Evolutionary conservation across 768 basidiomycete genomes (phyloP).

Genomic region (Obba rivulosa): DNA sequence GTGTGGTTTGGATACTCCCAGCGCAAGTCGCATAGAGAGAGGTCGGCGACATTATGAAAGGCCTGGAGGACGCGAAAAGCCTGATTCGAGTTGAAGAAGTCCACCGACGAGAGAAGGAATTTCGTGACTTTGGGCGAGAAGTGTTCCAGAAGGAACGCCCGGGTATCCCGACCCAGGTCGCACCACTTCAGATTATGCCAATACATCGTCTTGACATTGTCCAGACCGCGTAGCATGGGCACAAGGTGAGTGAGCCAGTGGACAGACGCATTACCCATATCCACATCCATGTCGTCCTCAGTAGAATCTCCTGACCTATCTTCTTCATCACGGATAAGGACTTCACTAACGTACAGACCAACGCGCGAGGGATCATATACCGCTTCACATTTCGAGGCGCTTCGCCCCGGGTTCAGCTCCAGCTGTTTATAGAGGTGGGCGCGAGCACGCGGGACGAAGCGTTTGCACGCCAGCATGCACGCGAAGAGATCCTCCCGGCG

Average conservation of each 20-base stretch:
- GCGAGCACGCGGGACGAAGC: too few species aligned
- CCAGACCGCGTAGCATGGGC: neutral
- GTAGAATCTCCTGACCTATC: too few species aligned
- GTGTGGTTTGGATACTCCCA: constrained; percentile 2
- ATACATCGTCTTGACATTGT: constrained; percentile 3
- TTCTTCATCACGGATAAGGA: too few species aligned
- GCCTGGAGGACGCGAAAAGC: constrained; percentile 6
- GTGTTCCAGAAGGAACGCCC: neutral
- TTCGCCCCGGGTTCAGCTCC: too few species aligned
- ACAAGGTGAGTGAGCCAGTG: neutral
- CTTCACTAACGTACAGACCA: too few species aligned
- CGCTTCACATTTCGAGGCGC: too few species aligned
- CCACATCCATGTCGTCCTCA: neutral
- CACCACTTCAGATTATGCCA: constrained; percentile 6
- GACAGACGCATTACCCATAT: neutral
- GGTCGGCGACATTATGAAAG: constrained; percentile 2
- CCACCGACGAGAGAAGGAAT: constrained; percentile 1
- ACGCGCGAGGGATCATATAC: too few species aligned
- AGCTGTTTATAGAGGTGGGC: too few species aligned
- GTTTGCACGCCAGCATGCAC: too few species aligned
- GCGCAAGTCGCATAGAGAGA: neutral
- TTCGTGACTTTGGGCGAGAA: constrained; percentile 1
- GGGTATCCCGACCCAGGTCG: neutral
- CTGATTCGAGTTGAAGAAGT: constrained; percentile 11
- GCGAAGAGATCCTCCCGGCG: too few species aligned